A percentile compares a stretch with the other conserved stretches of the same genome.
Evolutionary conservation across 2,329 filamentous ascomycete genomes (phyloP).

Genomic region (Colletotrichum sp.): DNA sequence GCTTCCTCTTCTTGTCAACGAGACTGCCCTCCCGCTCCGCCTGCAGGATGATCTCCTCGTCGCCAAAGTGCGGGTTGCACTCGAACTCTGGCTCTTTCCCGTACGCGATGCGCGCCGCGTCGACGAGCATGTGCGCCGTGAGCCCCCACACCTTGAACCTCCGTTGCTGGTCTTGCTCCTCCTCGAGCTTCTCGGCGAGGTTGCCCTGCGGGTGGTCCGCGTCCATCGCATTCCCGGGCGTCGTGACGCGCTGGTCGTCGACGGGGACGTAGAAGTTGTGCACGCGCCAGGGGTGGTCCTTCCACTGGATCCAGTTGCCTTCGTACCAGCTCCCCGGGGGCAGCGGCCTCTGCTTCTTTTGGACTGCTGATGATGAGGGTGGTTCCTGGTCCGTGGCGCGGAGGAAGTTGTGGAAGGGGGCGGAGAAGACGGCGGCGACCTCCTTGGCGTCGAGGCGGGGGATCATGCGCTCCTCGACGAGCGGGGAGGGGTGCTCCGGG

Average conservation of each 20-base stretch:
- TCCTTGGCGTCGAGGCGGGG: conserved; percentile 87
- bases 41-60: conserved; percentile 54
- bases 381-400: conserved; percentile 60
- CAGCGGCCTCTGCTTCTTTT: conserved; percentile 35
- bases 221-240: conserved; percentile 45
- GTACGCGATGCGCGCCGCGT: conserved; percentile 86
- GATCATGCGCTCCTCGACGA: conserved; percentile 74
- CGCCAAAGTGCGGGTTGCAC: conserved; percentile 60
- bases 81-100: conserved; percentile 85
- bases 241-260: conserved; percentile 70
- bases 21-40: conserved; percentile 50
- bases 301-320: conserved; percentile 81
- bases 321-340: conserved; percentile 79
- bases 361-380: not conserved
- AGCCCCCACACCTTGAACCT: conserved; percentile 89
- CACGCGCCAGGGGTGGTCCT: conserved; percentile 79
- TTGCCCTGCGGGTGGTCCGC: conserved; percentile 46
- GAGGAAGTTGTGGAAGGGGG: conserved; percentile 86
- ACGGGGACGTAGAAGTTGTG: conserved; percentile 94
- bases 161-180: conserved; percentile 36
- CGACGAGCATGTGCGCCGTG: conserved; percentile 90
- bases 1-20: conserved; percentile 47
- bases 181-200: conserved; percentile 48
- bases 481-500: conserved; percentile 30
- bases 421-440: conserved; percentile 93